Percentiles rank a stretch among this genome's conserved stretches.
Conservation (phyloP, 352 stramenopile genomes). For the Pythium chondricola region DNA sequence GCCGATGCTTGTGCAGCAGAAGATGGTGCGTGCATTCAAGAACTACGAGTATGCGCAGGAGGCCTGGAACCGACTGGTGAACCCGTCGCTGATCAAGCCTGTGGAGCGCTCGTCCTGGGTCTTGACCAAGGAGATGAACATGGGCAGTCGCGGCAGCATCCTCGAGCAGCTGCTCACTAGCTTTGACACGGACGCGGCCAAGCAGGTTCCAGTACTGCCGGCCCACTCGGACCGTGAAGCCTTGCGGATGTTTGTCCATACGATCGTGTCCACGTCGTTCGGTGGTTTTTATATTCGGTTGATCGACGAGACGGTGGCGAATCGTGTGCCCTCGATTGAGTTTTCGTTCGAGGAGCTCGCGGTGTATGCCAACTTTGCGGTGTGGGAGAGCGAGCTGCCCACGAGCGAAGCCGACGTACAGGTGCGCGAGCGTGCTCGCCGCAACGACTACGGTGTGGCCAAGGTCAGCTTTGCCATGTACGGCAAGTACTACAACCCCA, state of each 20-base stretch:
- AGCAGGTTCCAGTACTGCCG: background rate
- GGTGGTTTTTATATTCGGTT: slow-evolving; percentile 83
- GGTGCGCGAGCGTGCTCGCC: slow-evolving; percentile 28
- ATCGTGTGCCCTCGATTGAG: slow-evolving; percentile 72
- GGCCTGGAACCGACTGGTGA: slow-evolving; percentile 76
- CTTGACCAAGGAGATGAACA: slow-evolving; percentile 75
- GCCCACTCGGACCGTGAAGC: slow-evolving; percentile 9
- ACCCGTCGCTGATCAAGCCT: slow-evolving; percentile 62
- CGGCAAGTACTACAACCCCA: slow-evolving; percentile 87
- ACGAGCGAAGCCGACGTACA: slow-evolving; percentile 28
- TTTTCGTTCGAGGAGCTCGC: slow-evolving; percentile 69
- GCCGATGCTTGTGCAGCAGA: slow-evolving; percentile 66
- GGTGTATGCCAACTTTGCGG: slow-evolving; percentile 63
- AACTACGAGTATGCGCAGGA: slow-evolving; percentile 87
- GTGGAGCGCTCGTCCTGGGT: slow-evolving; percentile 67
- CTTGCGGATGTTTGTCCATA: slow-evolving; percentile 76
- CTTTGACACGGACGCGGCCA: slow-evolving; percentile 24
- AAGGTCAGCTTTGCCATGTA: slow-evolving; percentile 81
- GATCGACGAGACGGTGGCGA: slow-evolving; percentile 76
- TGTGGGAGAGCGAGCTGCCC: slow-evolving; percentile 49
- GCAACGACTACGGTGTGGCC: slow-evolving; percentile 63
- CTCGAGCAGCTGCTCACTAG: slow-evolving; percentile 76
- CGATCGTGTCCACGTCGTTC: slow-evolving; percentile 74
- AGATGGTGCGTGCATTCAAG: slow-evolving; percentile 82
- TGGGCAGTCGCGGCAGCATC: slow-evolving; percentile 62